phyloP scores from a whole-genome alignment of 2,329 filamentous ascomycete genomes.

The Pyricularia pennisetigena region DNA sequence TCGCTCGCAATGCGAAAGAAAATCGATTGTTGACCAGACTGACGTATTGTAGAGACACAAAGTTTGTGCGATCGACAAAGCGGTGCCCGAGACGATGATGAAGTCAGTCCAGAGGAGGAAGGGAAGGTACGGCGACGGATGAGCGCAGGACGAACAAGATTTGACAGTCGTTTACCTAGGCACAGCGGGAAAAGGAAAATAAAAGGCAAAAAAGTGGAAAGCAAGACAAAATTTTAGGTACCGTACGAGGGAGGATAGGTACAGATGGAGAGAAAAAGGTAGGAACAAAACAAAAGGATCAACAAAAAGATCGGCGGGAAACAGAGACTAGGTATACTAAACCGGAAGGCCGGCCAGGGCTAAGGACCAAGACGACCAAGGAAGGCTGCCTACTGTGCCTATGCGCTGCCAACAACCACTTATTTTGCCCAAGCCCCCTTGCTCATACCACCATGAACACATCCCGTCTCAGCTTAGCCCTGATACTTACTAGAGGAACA shows the following conservation, averaged over 20 bases:
- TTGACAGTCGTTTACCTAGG: neutral
- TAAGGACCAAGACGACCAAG: neutral
- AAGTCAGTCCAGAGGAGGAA: neutral
- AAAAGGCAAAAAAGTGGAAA: neutral
- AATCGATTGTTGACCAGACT: neutral
- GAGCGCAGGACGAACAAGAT: neutral
- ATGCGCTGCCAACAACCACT: neutral
- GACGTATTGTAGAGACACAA: neutral
- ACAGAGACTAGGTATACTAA: neutral
- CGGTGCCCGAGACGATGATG: neutral
- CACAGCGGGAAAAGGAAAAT: neutral
- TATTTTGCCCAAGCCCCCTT: conserved; percentile 1
- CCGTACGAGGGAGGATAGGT: neutral
- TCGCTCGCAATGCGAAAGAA: neutral
- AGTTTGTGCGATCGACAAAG: neutral
- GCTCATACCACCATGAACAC: neutral
- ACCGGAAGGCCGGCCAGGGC: neutral
- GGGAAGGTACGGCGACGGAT: neutral
- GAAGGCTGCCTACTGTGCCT: neutral
- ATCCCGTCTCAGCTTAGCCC: neutral
- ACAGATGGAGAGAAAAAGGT: neutral
- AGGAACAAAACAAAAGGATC: conserved; percentile 5
- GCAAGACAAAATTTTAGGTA: neutral
- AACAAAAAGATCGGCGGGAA: neutral
- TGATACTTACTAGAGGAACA: neutral